Conservation (phyloP, 192 early-diverging fungal species). For the Neocallimastix lanati region DNA sequence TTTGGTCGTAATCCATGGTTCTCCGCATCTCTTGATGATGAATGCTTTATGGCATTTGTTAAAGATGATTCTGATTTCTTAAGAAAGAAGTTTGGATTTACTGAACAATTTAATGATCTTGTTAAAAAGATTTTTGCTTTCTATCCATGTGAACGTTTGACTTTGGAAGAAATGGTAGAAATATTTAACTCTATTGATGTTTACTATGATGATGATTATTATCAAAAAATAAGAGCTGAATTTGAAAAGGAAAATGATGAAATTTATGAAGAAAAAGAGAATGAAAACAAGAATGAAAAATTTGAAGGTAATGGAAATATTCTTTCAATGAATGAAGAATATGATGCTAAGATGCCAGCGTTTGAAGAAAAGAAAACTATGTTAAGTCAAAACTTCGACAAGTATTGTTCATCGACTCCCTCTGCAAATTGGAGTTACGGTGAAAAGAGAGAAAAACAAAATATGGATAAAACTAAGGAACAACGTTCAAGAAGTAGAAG, state of each 20-base stretch:
- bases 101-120: background rate
- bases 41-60: background rate
- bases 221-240: background rate
- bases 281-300: background rate
- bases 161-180: background rate
- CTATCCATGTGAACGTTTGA: background rate
- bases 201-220: background rate
- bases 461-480: background rate
- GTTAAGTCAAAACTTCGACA: background rate
- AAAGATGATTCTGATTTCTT: background rate
- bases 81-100: background rate
- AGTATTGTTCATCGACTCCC: background rate
- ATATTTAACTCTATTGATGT: background rate
- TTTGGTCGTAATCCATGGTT: slow-evolving; percentile 65
- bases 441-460: background rate
- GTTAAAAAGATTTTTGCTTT: background rate
- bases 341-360: background rate
- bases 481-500: background rate
- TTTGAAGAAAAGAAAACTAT: background rate
- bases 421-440: background rate
- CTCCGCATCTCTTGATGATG: background rate
- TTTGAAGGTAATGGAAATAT: background rate
- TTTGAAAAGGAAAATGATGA: background rate
- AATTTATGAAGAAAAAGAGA: background rate
- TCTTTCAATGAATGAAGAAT: no score